phyloP scores from a whole-genome alignment of 352 stramenopile genomes.

The Globisporangium cylindrosporum region DNA sequence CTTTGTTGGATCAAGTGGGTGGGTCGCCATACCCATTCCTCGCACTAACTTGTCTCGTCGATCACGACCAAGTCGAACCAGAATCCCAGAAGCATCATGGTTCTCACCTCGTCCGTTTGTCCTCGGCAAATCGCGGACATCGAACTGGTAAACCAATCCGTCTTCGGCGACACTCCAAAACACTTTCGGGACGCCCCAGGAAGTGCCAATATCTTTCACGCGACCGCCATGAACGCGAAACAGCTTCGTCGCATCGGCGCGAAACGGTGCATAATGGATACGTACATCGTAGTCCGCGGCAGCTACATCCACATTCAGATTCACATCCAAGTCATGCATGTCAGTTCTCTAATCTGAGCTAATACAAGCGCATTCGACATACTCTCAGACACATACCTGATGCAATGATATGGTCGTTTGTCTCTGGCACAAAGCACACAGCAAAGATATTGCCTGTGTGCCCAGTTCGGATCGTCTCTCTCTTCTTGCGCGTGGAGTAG shows the following conservation, averaged over 20 bases:
- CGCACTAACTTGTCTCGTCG: slow-evolving; percentile 40
- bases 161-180: slow-evolving; percentile 89
- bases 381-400: slow-evolving; percentile 22
- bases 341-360: not conserved
- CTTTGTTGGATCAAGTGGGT: slow-evolving; percentile 74
- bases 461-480: slow-evolving; percentile 63
- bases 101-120: slow-evolving; percentile 30
- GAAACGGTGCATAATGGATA: slow-evolving; percentile 85
- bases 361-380: not conserved
- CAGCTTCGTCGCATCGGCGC: slow-evolving; percentile 48
- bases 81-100: slow-evolving; percentile 38
- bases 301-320: slow-evolving; percentile 10
- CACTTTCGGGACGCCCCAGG: slow-evolving; percentile 59
- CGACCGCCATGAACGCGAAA: slow-evolving; percentile 71
- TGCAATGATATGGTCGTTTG: slow-evolving; percentile 76
- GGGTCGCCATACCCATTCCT: slow-evolving; percentile 70
- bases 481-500: slow-evolving; percentile 50
- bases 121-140: slow-evolving; percentile 57
- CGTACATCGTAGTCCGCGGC: slow-evolving; percentile 86
- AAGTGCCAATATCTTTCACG: slow-evolving; percentile 81
- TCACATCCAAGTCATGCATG: not conserved
- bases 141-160: slow-evolving; percentile 81
- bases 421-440: slow-evolving; percentile 80
- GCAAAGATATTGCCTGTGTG: slow-evolving; percentile 87
- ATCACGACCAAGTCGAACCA: slow-evolving; percentile 68